Evolutionary conservation across 169 alveolate genomes (phyloP).

Genomic region (Eimeria falciformis): DNA sequence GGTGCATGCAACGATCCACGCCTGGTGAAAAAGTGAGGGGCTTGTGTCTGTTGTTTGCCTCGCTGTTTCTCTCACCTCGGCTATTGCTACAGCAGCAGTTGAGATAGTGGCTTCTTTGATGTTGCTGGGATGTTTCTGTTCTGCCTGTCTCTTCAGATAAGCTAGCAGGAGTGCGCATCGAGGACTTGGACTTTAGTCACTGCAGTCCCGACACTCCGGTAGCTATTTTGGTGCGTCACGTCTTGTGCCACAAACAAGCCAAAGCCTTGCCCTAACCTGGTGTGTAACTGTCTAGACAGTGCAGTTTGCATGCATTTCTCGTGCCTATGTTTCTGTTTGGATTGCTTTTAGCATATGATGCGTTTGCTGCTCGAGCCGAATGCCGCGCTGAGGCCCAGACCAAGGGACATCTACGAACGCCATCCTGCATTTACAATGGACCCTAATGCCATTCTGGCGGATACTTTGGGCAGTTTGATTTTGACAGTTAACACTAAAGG

Average conservation of each 20-base stretch:
- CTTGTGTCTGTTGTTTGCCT: neutral
- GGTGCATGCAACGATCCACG: no score
- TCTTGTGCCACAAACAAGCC: no score
- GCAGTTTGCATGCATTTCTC: no score
- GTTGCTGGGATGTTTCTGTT: neutral
- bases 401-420: neutral
- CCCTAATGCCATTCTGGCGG: neutral
- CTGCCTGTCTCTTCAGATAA: neutral
- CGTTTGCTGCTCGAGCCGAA: slow-evolving; percentile 10
- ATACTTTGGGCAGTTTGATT: neutral
- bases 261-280: no score
- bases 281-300: no score
- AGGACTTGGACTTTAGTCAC: slow-evolving; percentile 8
- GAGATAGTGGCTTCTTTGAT: neutral
- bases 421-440: neutral
- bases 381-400: neutral
- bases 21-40: no score
- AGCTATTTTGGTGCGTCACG: neutral
- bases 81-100: neutral
- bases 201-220: slow-evolving; percentile 39
- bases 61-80: neutral
- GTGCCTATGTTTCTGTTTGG: neutral
- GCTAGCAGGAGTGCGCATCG: neutral
- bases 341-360: slow-evolving; percentile 3
- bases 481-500: neutral